These are phyloP conservation scores for Fraxinus velutina DNA, from an alignment of 305 asterid species.

Conservation along the genomic window DNA sequence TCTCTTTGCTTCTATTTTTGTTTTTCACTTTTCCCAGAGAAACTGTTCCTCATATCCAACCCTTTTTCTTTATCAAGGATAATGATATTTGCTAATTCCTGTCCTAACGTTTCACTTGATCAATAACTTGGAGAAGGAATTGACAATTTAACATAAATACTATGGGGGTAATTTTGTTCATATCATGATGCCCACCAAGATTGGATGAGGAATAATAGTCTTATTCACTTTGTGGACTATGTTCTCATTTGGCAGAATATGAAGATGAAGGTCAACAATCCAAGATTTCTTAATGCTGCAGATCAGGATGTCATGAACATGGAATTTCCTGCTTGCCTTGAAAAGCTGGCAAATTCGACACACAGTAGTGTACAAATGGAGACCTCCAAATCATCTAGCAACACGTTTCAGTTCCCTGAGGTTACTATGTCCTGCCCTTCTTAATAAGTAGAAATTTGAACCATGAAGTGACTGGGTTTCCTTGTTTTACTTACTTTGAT, in stretches of 20 bases:
- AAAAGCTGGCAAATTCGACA: conserved; percentile 40
- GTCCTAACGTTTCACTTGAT: background rate
- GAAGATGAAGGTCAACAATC: conserved; percentile 84
- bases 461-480: conserved; percentile 14
- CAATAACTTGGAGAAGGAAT: conserved; percentile 4
- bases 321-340: conserved; percentile 77
- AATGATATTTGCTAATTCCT: conserved; percentile 15
- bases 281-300: conserved; percentile 74
- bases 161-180: conserved; percentile 18
- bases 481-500: conserved; percentile 14
- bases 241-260: conserved; percentile 61
- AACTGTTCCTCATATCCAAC: background rate
- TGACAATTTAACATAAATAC: background rate
- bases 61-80: background rate
- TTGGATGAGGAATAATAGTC: conserved; percentile 23
- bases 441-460: conserved; percentile 24
- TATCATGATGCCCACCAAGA: conserved; percentile 5
- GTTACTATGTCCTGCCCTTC: conserved; percentile 38
- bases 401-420: conserved; percentile 69
- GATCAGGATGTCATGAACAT: conserved; percentile 49
- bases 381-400: conserved; percentile 33
- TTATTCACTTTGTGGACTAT: conserved; percentile 23
- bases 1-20: background rate
- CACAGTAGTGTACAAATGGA: conserved; percentile 33
- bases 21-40: background rate